Evolutionary conservation across 1,284 basidiomycete species (phyloP).

Genomic region (Vanrija sp.): DNA sequence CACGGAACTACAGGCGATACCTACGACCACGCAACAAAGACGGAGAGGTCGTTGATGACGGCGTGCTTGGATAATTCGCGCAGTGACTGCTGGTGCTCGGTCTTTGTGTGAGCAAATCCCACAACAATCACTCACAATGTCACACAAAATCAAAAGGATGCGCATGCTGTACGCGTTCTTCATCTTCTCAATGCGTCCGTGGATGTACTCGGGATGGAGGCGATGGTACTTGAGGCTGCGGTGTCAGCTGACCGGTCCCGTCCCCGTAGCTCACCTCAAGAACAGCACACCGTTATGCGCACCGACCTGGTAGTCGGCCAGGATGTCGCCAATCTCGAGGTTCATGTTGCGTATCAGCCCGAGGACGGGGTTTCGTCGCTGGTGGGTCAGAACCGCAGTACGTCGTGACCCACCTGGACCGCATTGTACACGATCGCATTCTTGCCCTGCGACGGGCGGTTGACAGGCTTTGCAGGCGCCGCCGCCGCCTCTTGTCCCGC

Average conservation of each 20-base stretch:
- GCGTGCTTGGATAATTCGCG: conserved; percentile 90
- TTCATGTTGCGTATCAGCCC: conserved; percentile 79
- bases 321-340: conserved; percentile 92
- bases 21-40: conserved; percentile 89
- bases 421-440: conserved; percentile 66
- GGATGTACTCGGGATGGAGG: conserved; percentile 95
- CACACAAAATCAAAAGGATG: conserved; percentile 85
- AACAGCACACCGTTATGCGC: conserved; percentile 90
- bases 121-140: conserved; percentile 63
- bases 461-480: conserved; percentile 20
- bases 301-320: conserved; percentile 92
- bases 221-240: conserved; percentile 87
- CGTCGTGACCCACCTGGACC: conserved; percentile 54
- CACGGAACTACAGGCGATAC: conserved; percentile 36
- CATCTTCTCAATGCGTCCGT: conserved; percentile 81
- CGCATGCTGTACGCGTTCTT: conserved; percentile 75
- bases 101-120: conserved; percentile 44
- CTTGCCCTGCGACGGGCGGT: conserved; percentile 38
- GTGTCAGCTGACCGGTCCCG: not conserved
- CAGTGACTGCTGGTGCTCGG: conserved; percentile 84
- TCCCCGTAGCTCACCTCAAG: conserved; percentile 60
- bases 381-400: conserved; percentile 9
- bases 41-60: conserved; percentile 85
- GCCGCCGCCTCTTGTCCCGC: not conserved
- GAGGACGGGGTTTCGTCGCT: conserved; percentile 86